Evolutionary conservation across 371 early-diverging fungal genomes (phyloP).

Genomic region (Sporodiniella umbellata): DNA sequence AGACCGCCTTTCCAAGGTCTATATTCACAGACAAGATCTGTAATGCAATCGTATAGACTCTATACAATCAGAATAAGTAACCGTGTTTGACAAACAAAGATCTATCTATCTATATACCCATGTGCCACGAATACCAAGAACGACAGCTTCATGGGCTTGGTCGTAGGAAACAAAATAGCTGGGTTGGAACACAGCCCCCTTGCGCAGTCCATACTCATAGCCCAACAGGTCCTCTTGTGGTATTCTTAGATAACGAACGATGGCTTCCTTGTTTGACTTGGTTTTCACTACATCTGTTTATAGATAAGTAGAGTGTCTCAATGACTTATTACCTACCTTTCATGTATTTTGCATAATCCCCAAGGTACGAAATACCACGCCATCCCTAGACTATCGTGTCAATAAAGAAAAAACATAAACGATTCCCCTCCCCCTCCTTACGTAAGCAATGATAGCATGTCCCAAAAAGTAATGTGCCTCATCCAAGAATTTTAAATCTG

Average conservation of each 20-base stretch:
- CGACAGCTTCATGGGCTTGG: constrained; percentile 60
- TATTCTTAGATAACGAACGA: constrained; percentile 66
- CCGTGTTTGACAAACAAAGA: too few species aligned
- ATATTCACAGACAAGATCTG: constrained; percentile 78
- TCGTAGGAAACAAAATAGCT: constrained; percentile 79
- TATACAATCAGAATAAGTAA: constrained; percentile 51
- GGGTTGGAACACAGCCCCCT: constrained; percentile 75
- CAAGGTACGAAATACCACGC: constrained; percentile 47
- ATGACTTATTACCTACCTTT: constrained; percentile 17
- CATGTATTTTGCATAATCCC: constrained; percentile 48
- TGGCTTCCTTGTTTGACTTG: constrained; percentile 65
- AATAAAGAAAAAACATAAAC: neutral
- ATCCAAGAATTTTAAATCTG: constrained; percentile 40
- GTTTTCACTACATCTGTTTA: constrained; percentile 61
- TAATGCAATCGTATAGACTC: constrained; percentile 35
- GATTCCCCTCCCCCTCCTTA: constrained; percentile 6
- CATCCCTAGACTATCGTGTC: constrained; percentile 28
- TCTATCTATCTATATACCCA: constrained; percentile 64
- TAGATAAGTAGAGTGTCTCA: neutral
- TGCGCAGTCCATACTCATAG: constrained; percentile 70
- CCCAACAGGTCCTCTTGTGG: constrained; percentile 70
- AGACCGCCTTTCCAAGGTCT: constrained; percentile 82
- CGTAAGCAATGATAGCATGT: constrained; percentile 51
- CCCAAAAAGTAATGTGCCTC: constrained; percentile 44
- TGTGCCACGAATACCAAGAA: constrained; percentile 82